Base-by-base conservation (phyloP, 2,329 filamentous ascomycete genomes). In the Aspergillus sp. region DNA sequence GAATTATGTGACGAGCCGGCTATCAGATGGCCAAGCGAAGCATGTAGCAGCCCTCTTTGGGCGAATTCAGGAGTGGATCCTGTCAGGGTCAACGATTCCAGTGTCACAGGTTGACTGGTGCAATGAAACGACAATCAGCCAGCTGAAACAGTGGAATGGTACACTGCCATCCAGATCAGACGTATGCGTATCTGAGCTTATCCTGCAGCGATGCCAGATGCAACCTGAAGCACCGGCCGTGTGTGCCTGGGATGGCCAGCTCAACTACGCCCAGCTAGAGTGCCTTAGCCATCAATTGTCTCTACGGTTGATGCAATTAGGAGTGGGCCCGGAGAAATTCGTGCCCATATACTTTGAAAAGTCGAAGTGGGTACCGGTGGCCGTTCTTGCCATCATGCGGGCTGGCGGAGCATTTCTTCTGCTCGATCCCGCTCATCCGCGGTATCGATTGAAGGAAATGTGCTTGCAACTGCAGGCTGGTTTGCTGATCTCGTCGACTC, bases 161-260 rank as follows among this genome's bases (percentile, higher is more conserved):
- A n/a, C n/a, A n/a, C n/a, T n/a, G n/a, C n/a, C n/a, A n/a, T n/a
- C n/a, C n/a, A n/a, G n/a, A n/a, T n/a, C n/a, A n/a, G n/a, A n/a
- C n/a, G n/a, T 34, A 6, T 34, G 33, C 33, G 33, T 34, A 6
- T 12, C n/a, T 12, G 7, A 34, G n/a, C 4, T 34, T 6, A 34
- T 34, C 6, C 6, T 6, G 11, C 7, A 34, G 33, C 33, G 13
- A n/a, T 7, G 11, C 2, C 33, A 34, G 33, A 10, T 6, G 11
- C 33, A 34, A 12, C 33, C 33, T 7, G 7, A 34, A 19, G 37
- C 37, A 9, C 6, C 13, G 8, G 46, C 46, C 8, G 33, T 48
- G 1, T 39, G 31, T 12, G 39, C 42, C 9, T 48, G 42, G 46
- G 46, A 48, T 35, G 46, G 43, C 6, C n/a, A 32, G 10, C 34